Evolutionary conservation across 192 early-diverging fungal genomes (phyloP), one percentile per base, ranked within the genome.

Genomic region (Powellomyces hirtus): DNA sequence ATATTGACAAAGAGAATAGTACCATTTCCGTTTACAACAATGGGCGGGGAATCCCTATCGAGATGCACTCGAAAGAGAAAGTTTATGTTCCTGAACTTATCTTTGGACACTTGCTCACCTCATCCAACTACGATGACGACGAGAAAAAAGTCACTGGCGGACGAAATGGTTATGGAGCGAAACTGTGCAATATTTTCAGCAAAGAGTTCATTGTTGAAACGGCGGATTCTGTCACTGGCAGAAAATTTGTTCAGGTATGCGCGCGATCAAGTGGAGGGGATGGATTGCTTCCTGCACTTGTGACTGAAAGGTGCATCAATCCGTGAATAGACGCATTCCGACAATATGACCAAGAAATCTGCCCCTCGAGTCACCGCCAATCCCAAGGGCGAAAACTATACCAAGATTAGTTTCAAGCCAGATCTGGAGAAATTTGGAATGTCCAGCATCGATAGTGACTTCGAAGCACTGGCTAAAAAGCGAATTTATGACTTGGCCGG

Each of bases 181-280:
- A 99, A 77, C 87, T 96, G 35, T 94, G 94, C 81, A 99, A 99
- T 73, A 98, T 99, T 40, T 97, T 97, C 63, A 93, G 91, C 67
- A 92, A 81, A 5, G 90, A 98, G 77, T 97, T 99, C 71, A 89
- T 82, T 36, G 90, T 99, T 5, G 94, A 97, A 78, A 98, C 94
- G 0, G 89, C 88, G 0, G 93, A 97, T 68, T 85, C 86, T 29
- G 75, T 69, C 16, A 76, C 77, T 13, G 84, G 84, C 49, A 76
- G 86, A 34, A 91, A 89, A 72, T 99, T 92, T 73, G 79, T 81
- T 62, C 97, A 99, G 72, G 87, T 79, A 50, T 36, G 62, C n/a
- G n/a, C n/a, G n/a, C n/a, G n/a, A n/a, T n/a, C n/a, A n/a, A n/a
- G n/a, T n/a, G n/a, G n/a, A n/a, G n/a, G n/a, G n/a, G n/a, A 7